These are phyloP conservation scores for Astrothelium macrocarpum DNA, from an alignment of 495 filamentous ascomycete genomes.

Conservation along the genomic window DNA sequence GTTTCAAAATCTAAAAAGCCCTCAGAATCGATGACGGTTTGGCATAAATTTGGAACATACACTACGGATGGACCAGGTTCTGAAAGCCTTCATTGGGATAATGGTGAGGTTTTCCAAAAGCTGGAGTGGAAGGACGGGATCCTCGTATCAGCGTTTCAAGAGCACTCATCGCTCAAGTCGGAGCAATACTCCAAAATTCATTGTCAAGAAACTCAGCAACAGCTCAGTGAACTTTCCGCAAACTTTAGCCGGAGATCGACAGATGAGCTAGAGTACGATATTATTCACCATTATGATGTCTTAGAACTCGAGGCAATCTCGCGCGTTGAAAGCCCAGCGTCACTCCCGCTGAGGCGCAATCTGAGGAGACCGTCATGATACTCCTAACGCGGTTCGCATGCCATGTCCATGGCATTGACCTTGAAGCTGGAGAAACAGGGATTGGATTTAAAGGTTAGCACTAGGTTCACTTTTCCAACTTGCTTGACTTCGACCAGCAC, in stretches of 20 bases:
- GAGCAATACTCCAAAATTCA: neutral
- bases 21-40: slow-evolving; percentile 1
- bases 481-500: no score
- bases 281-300: neutral
- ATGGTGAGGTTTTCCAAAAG: neutral
- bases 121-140: neutral
- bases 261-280: neutral
- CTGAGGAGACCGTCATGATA: neutral
- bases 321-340: neutral
- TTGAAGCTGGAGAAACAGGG: no score
- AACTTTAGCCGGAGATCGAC: neutral
- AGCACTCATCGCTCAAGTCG: neutral
- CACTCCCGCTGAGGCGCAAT: neutral
- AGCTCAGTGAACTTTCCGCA: neutral
- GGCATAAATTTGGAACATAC: neutral
- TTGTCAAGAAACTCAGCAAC: neutral
- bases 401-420: no score
- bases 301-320: neutral
- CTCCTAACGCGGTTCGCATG: no score
- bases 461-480: no score
- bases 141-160: neutral
- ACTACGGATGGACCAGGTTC: neutral
- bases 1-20: neutral
- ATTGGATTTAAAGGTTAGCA: no score
- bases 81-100: neutral